Evolutionary conservation across 2,329 filamentous ascomycete species (phyloP), one percentile per base, ranked within the genome.

Genomic region (Thelonectria olida): DNA sequence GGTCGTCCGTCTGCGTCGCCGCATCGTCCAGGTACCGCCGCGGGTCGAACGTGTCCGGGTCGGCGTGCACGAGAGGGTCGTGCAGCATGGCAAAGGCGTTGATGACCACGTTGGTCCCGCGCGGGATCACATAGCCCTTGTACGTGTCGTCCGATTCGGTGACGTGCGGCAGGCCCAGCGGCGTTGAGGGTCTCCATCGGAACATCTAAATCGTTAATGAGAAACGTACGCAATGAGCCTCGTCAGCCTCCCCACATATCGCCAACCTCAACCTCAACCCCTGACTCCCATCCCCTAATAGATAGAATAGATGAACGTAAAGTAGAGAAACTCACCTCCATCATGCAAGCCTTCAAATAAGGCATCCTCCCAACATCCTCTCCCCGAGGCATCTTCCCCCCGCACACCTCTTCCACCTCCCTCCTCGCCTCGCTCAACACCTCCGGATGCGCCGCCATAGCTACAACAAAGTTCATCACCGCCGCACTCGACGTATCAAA

Each of bases 61-160:
- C 54, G 1, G 66, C 50, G 45, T 72, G 74, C 20, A 66, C 61
- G 0, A 58, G 45, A 3, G 68, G 61, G 50, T 75, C 67, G 44
- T 64, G 61, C 42, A 74, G 69, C 41, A 69, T 66, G 2, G 58
- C 76, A 63, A 58, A 84, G 31, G 70, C 63, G 53, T 77, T 77
- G 20, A 69, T 65, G 4, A 77, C 50, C 0, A 86, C 72, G 0
- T 77, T 79, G 0, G 83, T 83, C 0, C 79, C 82, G 3, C 78
- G 75, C 3, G 84, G 82, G 22, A 86, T 83, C 13, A 76, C 72
- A 64, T 81, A 84, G 15, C 81, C 82, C 42, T 78, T 76, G 66
- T 83, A 85, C 12, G 73, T 69, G 57, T 85, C 82, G 44, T 85
- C 82, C 25, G 79, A 75, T 1, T 79, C 81, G 0, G 78, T 76